Evolutionary conservation across 768 basidiomycete species (phyloP).

Genomic region (Lentinula sp.): DNA sequence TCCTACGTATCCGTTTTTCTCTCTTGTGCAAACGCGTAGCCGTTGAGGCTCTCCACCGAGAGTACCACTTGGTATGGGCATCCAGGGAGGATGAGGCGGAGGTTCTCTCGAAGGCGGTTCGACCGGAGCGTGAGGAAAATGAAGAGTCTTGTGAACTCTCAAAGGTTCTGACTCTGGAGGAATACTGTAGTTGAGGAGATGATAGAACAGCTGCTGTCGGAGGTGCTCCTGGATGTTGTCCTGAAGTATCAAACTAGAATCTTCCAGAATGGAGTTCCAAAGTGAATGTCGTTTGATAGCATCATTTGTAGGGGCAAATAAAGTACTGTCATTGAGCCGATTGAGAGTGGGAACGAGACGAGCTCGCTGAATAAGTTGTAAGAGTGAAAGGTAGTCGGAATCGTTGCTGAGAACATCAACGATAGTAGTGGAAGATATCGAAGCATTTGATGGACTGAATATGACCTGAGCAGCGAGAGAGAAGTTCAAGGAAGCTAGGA

Average conservation of each 20-base stretch:
- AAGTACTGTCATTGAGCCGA: conserved; percentile 70
- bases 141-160: conserved; percentile 52
- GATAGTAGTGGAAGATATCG: conserved; percentile 47
- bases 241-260: conserved; percentile 30
- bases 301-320: conserved; percentile 95
- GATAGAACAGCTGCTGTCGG: conserved; percentile 91
- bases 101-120: conserved; percentile 62
- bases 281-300: conserved; percentile 58
- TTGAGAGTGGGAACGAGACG: conserved; percentile 91
- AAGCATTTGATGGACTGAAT: neutral
- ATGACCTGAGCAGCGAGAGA: conserved; percentile 26
- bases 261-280: conserved; percentile 33
- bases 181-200: conserved; percentile 81
- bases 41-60: conserved; percentile 80
- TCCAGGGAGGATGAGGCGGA: conserved; percentile 78
- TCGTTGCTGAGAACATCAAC: conserved; percentile 75
- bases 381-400: conserved; percentile 69
- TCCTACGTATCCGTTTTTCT: conserved; percentile 50
- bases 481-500: conserved; percentile 15
- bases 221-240: conserved; percentile 84
- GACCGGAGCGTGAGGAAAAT: conserved; percentile 57
- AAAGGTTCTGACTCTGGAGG: conserved; percentile 29
- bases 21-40: conserved; percentile 54
- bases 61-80: conserved; percentile 77
- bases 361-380: conserved; percentile 75